Evolutionary conservation across 78 protist species (phyloP).

Genomic region (slime mould (Dictyostelium discoideum)): DNA sequence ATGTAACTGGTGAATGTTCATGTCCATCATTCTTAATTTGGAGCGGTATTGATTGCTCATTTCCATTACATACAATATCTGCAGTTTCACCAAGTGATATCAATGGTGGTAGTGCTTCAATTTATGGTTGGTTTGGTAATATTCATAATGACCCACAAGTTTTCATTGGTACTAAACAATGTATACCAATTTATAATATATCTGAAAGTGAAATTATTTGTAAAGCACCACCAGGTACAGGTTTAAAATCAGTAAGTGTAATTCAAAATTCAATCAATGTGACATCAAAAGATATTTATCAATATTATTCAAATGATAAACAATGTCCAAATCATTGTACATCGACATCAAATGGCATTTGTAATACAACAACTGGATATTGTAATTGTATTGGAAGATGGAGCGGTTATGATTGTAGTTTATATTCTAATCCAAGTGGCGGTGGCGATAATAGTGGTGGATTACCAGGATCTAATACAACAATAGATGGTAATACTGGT

Average conservation of each 20-base stretch:
- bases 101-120: neutral
- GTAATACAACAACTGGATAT: constrained; percentile 8
- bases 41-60: neutral
- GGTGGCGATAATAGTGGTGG: neutral
- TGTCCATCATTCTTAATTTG: neutral
- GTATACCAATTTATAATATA: neutral
- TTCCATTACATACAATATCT: neutral
- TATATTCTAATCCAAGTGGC: neutral
- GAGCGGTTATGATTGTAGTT: constrained; percentile 11
- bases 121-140: neutral
- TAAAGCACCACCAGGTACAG: neutral
- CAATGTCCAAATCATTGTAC: neutral
- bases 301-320: neutral
- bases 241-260: neutral
- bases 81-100: neutral
- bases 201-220: neutral
- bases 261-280: neutral
- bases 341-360: neutral
- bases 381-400: neutral
- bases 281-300: neutral
- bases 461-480: neutral
- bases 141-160: neutral
- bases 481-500: neutral
- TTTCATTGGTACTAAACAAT: neutral
- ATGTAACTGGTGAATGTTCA: neutral